Percentiles rank a stretch among this genome's conserved stretches.
These are phyloP conservation scores for Fusarium verticillioides DNA, from an alignment of 2,329 filamentous ascomycete genomes.

Conservation along the genomic window DNA sequence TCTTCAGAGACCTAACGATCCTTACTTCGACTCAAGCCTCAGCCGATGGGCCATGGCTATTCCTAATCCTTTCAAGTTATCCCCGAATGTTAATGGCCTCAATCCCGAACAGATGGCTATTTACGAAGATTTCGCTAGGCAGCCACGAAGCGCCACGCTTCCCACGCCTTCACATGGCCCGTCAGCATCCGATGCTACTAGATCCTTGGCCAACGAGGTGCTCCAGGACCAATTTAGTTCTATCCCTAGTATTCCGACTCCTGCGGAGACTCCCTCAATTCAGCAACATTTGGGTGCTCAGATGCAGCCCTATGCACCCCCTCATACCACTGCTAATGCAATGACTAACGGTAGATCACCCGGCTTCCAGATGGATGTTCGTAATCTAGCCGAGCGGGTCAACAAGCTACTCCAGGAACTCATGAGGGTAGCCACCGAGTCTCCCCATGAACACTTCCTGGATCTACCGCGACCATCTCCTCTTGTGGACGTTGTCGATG, in stretches of 20 bases:
- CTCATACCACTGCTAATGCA: slow-evolving; percentile 54
- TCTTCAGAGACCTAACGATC: slow-evolving; percentile 79
- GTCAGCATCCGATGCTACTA: slow-evolving; percentile 69
- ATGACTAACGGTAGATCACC: slow-evolving; percentile 63
- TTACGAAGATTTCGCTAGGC: slow-evolving; percentile 94
- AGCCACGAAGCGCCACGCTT: slow-evolving; percentile 73
- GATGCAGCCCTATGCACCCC: slow-evolving; percentile 65
- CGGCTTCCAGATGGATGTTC: slow-evolving; percentile 62
- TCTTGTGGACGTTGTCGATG: slow-evolving; percentile 71
- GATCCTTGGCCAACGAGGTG: slow-evolving; percentile 71
- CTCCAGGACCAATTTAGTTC: slow-evolving; percentile 70
- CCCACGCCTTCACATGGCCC: slow-evolving; percentile 66
- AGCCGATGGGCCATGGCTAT: slow-evolving; percentile 95
- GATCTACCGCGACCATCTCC: slow-evolving; percentile 68
- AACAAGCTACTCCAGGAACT: slow-evolving; percentile 69
- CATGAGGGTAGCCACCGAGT: slow-evolving; percentile 62
- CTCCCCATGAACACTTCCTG: slow-evolving; percentile 68
- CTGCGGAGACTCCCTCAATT: slow-evolving; percentile 68
- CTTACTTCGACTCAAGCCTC: slow-evolving; percentile 83
- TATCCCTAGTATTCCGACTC: slow-evolving; percentile 68
- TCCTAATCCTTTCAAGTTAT: slow-evolving; percentile 90
- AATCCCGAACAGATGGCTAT: slow-evolving; percentile 95
- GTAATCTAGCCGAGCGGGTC: slow-evolving; percentile 64
- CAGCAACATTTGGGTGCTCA: slow-evolving; percentile 62
- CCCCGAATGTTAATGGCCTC: slow-evolving; percentile 74